Base-by-base conservation (phyloP, 225 moss, liverwort and hornwort species). In the Asterella californica region DNA sequence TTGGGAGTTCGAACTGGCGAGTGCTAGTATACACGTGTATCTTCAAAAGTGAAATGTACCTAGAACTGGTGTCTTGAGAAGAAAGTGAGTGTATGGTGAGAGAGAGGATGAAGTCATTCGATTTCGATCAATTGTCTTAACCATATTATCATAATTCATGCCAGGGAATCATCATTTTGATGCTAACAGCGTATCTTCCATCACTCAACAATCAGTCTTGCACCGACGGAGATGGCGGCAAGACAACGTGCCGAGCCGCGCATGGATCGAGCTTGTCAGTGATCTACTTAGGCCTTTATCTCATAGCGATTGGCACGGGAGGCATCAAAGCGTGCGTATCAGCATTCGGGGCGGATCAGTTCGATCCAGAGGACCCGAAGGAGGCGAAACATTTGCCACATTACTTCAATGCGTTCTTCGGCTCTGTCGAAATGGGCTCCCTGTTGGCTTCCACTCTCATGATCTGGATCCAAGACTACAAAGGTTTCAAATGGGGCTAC, bases 301-400 rank as follows among this genome's bases (percentile, higher is more conserved):
- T 74, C 18, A 64, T 72, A 14, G 29, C 83, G 10, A 48, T 83
- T 27, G 83, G 83, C 27, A 72, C 79, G 11, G 78, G 79, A 22
- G 83, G 83, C 3, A 62, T 79, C 47, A 79, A 74, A 57, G 71
- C 83, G 0, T 74, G 71, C 24, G 79, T 83, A 10, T 61, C 83
- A n/a, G 72, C 83, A 27, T 79, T 83, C 55, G 83, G 83, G 19
- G 79, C 78, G 7, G 83, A 83, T 65, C 83, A 83, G 72, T 83
- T 83, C 79, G 83, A 83, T 49, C 36, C 18, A 9, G 1, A 74
- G 27, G 83, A 83, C 63, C 72, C 79, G 18, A 53, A 74, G 15
- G 83, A 83, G 36, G 46, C 53, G 17, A 65, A 62, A 48, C 21
- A 60, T 2, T 36, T 79, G 72, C 62, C 71, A 0, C 53, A 21